A percentile compares a stretch with the other conserved stretches of the same genome.
Conservation (phyloP, 129 eudicot species). For the Deinandra increscens region DNA sequence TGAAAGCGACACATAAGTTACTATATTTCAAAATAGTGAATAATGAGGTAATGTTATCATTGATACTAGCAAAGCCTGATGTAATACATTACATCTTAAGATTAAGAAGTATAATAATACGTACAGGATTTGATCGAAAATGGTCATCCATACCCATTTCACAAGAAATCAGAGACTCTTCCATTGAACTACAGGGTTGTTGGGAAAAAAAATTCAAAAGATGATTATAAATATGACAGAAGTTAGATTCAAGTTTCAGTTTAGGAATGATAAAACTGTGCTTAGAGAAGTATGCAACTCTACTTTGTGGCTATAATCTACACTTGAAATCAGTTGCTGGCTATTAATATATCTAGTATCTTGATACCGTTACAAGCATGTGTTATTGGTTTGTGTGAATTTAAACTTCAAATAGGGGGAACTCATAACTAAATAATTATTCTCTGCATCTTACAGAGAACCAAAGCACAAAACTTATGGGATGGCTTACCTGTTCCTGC, state of each 20-base stretch:
- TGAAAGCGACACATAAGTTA: constrained; percentile 21
- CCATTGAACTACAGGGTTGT: constrained; percentile 45
- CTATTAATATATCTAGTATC: neutral
- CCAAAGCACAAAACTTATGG: neutral
- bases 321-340: neutral
- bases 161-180: constrained; percentile 55
- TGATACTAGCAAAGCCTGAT: neutral
- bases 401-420: neutral
- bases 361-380: neutral
- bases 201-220: constrained; percentile 9
- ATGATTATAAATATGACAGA: constrained; percentile 20
- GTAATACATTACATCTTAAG: constrained; percentile 6
- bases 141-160: constrained; percentile 46
- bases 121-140: constrained; percentile 38
- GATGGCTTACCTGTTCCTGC: constrained; percentile 48
- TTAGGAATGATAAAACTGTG: constrained; percentile 1
- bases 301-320: neutral
- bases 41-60: neutral
- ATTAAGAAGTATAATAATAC: constrained; percentile 29
- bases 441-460: neutral
- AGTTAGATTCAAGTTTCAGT: constrained; percentile 18
- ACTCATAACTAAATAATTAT: neutral
- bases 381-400: constrained; percentile 4
- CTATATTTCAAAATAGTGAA: neutral
- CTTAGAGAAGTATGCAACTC: constrained; percentile 19